Evolutionary conservation across 139 green algal species (phyloP), one percentile per base, ranked within the genome.

Genomic region (Edaphochlamys debaryana): DNA sequence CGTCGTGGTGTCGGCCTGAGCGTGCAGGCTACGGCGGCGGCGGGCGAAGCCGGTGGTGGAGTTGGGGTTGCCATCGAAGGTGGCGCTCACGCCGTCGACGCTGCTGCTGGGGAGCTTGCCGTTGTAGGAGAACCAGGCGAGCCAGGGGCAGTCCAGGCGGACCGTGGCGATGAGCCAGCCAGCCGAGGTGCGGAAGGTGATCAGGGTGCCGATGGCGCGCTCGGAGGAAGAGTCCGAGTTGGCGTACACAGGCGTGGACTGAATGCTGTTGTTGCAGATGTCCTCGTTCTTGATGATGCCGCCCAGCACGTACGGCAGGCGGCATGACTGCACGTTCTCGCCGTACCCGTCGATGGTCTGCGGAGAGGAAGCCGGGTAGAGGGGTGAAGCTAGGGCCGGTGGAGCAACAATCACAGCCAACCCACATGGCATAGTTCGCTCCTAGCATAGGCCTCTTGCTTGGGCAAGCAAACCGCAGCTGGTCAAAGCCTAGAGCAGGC

Each of bases 261-360:
- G 1, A 5, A 60, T 71, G 60, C 60, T 72, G 60, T 32, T 32
- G 30, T 34, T 25, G 48, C 78, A 84, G 36, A 76, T 84, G 3
- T 84, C 78, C 7, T 15, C 36, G 36, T 77, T 50, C 30, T 38
- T 3, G 29, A 84, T 42, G 40, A 77, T 77, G 78, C 78, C 78
- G 29, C 73, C 73, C 8, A 84, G 20, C 17, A 25, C 50, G 34
- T 67, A 67, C 45, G 78, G 78, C 66, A 84, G 52, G 4, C 78
- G 78, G 50, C 78, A 84, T 2, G 64, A 25, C 38, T 73, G 77
- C 0, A 83, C 77, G 38, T 74, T 83, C 34, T 75, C 34, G 36
- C 77, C 77, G 32, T 58, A 74, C 23, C 77, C 77, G 40, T 83
- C 77, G 13, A 83, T 83, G 9, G 77, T 83, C 77, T 82, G 76